Evolutionary conservation across 148 eudicot species (phyloP).

Genomic region (Vaccinium macrocarpon): DNA sequence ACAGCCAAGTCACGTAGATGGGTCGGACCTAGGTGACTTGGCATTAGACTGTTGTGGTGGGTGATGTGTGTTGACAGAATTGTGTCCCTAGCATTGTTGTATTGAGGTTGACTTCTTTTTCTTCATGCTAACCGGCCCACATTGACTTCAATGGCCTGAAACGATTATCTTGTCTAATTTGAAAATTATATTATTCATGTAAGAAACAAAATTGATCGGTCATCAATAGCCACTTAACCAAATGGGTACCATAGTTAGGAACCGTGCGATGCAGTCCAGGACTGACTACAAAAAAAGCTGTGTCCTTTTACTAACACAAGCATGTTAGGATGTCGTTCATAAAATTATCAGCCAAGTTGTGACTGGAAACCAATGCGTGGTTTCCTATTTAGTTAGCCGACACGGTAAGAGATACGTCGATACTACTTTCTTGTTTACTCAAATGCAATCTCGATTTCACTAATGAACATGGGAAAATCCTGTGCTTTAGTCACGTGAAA

Average conservation of each 20-base stretch:
- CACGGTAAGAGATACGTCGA: neutral
- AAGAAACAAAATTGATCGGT: neutral
- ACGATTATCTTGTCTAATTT: neutral
- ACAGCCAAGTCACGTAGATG: too few relatives aligned
- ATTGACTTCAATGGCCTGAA: neutral
- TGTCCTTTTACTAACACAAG: too few relatives aligned
- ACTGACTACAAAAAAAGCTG: too few relatives aligned
- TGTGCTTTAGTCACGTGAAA: neutral
- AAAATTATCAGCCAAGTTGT: neutral
- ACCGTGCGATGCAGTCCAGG: neutral
- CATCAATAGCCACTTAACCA: neutral
- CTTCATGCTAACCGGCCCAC: too few relatives aligned
- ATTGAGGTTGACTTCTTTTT: too few relatives aligned
- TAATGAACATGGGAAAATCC: neutral
- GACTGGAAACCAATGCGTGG: neutral
- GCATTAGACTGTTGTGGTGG: too few relatives aligned
- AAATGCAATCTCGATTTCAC: neutral
- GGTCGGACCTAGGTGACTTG: too few relatives aligned
- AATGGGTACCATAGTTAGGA: neutral
- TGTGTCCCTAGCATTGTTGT: too few relatives aligned
- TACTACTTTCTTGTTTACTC: neutral
- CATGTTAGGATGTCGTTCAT: too few relatives aligned
- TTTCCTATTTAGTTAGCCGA: neutral
- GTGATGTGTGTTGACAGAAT: too few relatives aligned
- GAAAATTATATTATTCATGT: neutral